These are phyloP conservation scores for Russula sp. DNA, from an alignment of 768 basidiomycete genomes.

Conservation along the genomic window DNA sequence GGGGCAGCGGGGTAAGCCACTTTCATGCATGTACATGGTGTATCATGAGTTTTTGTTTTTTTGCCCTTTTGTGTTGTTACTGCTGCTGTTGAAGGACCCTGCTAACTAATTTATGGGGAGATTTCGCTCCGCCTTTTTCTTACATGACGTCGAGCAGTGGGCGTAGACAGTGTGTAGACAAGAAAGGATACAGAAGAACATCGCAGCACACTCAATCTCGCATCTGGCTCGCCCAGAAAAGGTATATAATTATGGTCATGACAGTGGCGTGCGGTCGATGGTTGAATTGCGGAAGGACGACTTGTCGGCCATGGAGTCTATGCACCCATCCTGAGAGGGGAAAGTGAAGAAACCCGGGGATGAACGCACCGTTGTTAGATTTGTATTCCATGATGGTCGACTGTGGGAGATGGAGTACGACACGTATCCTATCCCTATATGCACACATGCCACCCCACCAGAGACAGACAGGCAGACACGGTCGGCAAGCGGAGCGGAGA, in stretches of 20 bases:
- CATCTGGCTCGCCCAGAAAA: neutral
- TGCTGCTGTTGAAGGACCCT: neutral
- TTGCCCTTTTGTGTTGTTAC: neutral
- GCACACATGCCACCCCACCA: slow-evolving; percentile 5
- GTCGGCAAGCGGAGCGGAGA: neutral
- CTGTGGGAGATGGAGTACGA: slow-evolving; percentile 66
- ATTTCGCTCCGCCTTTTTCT: neutral
- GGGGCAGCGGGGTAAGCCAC: neutral
- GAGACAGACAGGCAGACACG: neutral
- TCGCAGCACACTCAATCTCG: neutral
- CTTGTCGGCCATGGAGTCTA: slow-evolving; percentile 86
- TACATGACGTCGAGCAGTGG: slow-evolving; percentile 13
- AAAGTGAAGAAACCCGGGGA: neutral
- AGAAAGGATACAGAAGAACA: slow-evolving; percentile 10
- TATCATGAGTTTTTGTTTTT: neutral
- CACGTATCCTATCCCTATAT: slow-evolving; percentile 69
- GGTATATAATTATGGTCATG: slow-evolving; percentile 23
- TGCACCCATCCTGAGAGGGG: neutral
- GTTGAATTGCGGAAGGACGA: slow-evolving; percentile 59
- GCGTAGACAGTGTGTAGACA: slow-evolving; percentile 13
- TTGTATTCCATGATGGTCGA: slow-evolving; percentile 91
- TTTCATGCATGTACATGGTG: neutral
- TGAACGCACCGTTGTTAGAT: slow-evolving; percentile 69
- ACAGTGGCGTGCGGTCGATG: slow-evolving; percentile 28
- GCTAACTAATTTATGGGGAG: neutral